Evolutionary conservation across 164 flowering plant species (phyloP).

Genomic region (Vitis vinifera): ASM3070453v1 NC_081817.1:27355501-27356000

Average conservation of each 20-base stretch:
- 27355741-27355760: not conserved
- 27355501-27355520: conserved; percentile 90
- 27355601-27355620: conserved; percentile 80
- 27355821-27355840: not conserved
- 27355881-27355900: too few relatives aligned
- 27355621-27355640: conserved; percentile 87
- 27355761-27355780: not conserved
- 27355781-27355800: not conserved
- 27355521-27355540: conserved; percentile 66
- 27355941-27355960: too few relatives aligned
- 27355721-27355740: conserved; percentile 1
- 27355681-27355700: conserved; percentile 58
- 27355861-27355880: not conserved
- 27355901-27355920: too few relatives aligned
- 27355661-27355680: conserved; percentile 72
- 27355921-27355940: too few relatives aligned
- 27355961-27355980: not conserved
- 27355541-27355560: conserved; percentile 44
- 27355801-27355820: not conserved
- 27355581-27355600: conserved; percentile 69
- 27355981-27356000: not conserved
- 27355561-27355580: conserved; percentile 41
- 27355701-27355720: conserved; percentile 38
- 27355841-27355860: not conserved
- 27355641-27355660: conserved; percentile 92